Base-by-base conservation (phyloP, 139 green algal species). In the Closterium sp. region DNA sequence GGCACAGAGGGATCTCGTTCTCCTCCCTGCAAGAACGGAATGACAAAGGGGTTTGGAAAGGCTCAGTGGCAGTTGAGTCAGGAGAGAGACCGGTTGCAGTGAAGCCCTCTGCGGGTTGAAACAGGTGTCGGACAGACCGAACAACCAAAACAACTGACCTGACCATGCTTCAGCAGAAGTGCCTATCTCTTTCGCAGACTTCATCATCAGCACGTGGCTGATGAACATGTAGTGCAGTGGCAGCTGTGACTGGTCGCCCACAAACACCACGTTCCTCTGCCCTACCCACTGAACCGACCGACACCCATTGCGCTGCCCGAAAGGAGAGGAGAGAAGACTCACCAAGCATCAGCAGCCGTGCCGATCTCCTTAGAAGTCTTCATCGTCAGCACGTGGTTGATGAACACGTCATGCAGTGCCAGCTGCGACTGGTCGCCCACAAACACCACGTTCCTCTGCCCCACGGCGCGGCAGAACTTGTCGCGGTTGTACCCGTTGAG, bases 371-470 rank as follows among this genome's bases (percentile, higher is more conserved):
- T 33, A 9, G 30, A 21, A 34, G 83, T 86, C 30, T 33, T 86
- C 30, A 86, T 34, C 3, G 66, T 91, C 2, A 91, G 36, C 1
- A 91, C 36, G 36, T 91, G 88, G 36, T 87, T 91, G 25, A 91
- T 76, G 12, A 87, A 34, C 34, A 66, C 25, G 36, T 87, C 66
- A 25, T 91, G 88, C 9, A 91, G 64, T 4, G 64, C 34, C 30
- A 91, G 88, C 84, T 91, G 88, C 6, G 88, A 33, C 25, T 21
- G 4, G 64, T 91, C 88, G 25, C 88, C 88, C 55, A 91, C 88
- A 33, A 91, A 34, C 28, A 91, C 88, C 28, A 87, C 87, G 31
- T 91, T 91, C 5, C 88, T 23, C 28, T 88, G 64, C 34, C 88
- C 88, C 34, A 91, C 28, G 5, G 34, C 88, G 2, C 88, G 88